Evolutionary conservation across 73 alveolate genomes (phyloP).

Genomic region (Breviolum minutum): DNA sequence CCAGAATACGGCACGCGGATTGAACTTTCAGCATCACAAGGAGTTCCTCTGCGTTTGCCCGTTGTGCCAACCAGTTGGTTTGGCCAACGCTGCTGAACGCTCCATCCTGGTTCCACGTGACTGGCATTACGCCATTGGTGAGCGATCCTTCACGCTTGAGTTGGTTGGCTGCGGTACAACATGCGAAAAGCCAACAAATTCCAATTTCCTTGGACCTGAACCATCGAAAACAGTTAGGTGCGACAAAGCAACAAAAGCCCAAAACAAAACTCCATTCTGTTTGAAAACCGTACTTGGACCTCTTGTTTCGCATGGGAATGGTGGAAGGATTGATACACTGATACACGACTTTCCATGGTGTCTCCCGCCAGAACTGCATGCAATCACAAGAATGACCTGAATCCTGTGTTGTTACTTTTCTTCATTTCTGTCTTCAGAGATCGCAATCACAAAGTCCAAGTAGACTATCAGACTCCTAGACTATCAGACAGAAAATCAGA

Average conservation of each 20-base stretch:
- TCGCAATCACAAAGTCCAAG: no score
- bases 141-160: slow-evolving; percentile 12
- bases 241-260: no score
- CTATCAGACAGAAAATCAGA: no score
- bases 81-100: background rate
- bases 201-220: slow-evolving; percentile 60
- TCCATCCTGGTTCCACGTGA: background rate
- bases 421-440: no score
- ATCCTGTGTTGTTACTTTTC: background rate
- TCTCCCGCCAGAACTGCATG: background rate
- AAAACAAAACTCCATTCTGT: background rate
- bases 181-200: background rate
- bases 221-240: slow-evolving; percentile 41
- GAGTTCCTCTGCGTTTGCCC: slow-evolving; percentile 44
- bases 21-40: background rate
- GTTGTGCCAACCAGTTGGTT: background rate
- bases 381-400: background rate
- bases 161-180: slow-evolving; percentile 43
- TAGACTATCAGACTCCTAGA: no score
- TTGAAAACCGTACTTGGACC: no score
- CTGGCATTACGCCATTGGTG: slow-evolving; percentile 57
- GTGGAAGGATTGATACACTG: no score
- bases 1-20: no score
- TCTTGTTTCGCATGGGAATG: no score
- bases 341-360: no score